phyloP scores from a whole-genome alignment of 768 basidiomycete genomes.

The Scleroderma citrinum region DNA sequence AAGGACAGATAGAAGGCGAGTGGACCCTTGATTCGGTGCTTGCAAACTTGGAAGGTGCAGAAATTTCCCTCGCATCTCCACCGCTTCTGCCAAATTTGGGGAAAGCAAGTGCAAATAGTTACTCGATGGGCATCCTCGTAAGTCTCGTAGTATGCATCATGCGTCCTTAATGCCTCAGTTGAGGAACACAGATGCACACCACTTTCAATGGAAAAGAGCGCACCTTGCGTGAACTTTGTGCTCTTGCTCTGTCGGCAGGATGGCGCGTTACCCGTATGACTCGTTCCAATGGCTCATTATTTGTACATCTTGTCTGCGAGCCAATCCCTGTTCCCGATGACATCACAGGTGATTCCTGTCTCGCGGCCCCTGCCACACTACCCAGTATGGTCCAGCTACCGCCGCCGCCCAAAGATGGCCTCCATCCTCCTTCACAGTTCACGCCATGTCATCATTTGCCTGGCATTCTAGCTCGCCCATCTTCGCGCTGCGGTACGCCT shows the following conservation, averaged over 20 bases:
- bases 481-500: conserved; percentile 54
- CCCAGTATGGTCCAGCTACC: conserved; percentile 5
- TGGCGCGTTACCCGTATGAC: conserved; percentile 58
- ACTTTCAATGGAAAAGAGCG: conserved; percentile 67
- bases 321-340: conserved; percentile 48
- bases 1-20: conserved; percentile 7
- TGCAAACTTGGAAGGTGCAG: conserved; percentile 45
- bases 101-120: conserved; percentile 59
- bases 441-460: conserved; percentile 16
- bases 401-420: neutral
- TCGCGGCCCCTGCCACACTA: conserved; percentile 10
- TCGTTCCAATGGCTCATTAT: conserved; percentile 55
- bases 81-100: conserved; percentile 72
- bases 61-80: conserved; percentile 46
- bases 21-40: conserved; percentile 27
- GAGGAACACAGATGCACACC: conserved; percentile 51
- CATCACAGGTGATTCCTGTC: conserved; percentile 17
- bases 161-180: neutral
- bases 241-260: conserved; percentile 48
- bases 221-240: conserved; percentile 57
- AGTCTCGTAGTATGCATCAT: conserved; percentile 6
- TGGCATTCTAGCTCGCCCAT: conserved; percentile 36
- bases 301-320: conserved; percentile 66
- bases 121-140: conserved; percentile 68
- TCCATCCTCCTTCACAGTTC: conserved; percentile 4